phyloP scores from a whole-genome alignment of 768 basidiomycete genomes.

The Kwoniella botswanensis region DNA sequence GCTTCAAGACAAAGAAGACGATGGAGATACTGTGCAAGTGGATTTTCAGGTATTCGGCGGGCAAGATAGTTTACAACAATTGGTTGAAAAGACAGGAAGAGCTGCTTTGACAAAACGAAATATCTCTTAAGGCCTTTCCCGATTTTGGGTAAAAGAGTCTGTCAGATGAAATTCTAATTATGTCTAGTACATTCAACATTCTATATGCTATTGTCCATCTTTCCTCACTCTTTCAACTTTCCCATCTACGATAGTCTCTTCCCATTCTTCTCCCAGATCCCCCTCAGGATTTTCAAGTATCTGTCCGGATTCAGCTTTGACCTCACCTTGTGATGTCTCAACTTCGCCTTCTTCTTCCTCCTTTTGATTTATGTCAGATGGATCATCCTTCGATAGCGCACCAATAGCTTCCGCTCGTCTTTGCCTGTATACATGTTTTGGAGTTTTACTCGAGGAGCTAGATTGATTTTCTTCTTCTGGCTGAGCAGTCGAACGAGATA shows the following conservation, averaged over 20 bases:
- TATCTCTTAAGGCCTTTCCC: neutral
- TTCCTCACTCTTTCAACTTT: slow-evolving; percentile 2
- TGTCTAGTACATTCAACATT: neutral
- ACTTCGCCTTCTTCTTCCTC: neutral
- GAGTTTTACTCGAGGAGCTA: neutral
- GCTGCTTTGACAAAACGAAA: neutral
- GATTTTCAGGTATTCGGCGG: neutral
- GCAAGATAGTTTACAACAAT: neutral
- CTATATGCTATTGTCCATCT: neutral
- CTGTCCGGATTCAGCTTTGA: slow-evolving; percentile 8
- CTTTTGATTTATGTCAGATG: neutral
- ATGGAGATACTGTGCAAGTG: neutral
- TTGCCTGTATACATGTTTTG: slow-evolving; percentile 21
- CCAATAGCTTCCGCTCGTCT: slow-evolving; percentile 20
- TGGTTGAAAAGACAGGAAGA: neutral
- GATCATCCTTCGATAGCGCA: neutral
- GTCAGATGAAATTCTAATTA: neutral
- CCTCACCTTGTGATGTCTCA: neutral
- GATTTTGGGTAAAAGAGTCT: neutral
- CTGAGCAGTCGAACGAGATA: neutral
- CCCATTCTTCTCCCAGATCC: slow-evolving; percentile 19
- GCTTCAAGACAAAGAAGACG: neutral
- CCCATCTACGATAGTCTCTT: slow-evolving; percentile 24
- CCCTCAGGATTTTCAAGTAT: slow-evolving; percentile 16
- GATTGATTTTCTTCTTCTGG: neutral